Base-by-base conservation (phyloP, 257 asterid species). In the Catharanthus roseus region DNA sequence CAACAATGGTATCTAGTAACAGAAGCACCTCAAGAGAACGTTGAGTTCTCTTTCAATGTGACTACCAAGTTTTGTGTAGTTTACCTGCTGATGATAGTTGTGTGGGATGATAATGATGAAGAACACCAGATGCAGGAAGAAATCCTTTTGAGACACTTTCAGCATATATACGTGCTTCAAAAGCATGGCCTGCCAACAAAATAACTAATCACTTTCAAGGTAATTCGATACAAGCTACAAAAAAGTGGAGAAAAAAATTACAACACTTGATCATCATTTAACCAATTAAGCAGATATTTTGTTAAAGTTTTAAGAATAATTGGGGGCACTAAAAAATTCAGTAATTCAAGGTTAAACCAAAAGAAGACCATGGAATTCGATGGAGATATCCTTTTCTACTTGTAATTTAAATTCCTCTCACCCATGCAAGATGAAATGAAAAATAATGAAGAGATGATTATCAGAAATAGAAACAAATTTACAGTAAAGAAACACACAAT, bases 91-190 rank as follows among this genome's bases (percentile, higher is more conserved):
- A 74, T 6, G 97, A 85, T 69, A 78, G 88, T 82, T 86, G 87
- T 76, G 86, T 96, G 51, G 99, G 97, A 61, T 80, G 81, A 85
- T 95, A 95, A 77, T 87, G 97, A 80, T 95, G 97, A 82, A 95
- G 99, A 75, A 83, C 77, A 65, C 99, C 97, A 70, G 97, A 88
- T 74, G 97, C 97, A 39, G 99, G 99, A 65, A 95, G 96, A 89
- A 95, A 95, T 71, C 99, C 97, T 78, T 89, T 95, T 3, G 88
- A 88, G 74, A 95, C 97, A 88, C 88, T 95, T 82, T 95, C 99
- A 76, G 99, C 99, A 81, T 95, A 95, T 81, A 91, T 95, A 68
- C 99, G 95, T 78, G 96, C 97, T 85, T 95, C 99, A 85, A 95
- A 95, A 81, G 97, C 96, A 80, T 95, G 99, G 54, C 99, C 99